Percentiles rank a stretch among this genome's conserved stretches.
Evolutionary conservation across 805 yeast genomes (phyloP).

Genomic region (Grigorovia jiainica): DNA sequence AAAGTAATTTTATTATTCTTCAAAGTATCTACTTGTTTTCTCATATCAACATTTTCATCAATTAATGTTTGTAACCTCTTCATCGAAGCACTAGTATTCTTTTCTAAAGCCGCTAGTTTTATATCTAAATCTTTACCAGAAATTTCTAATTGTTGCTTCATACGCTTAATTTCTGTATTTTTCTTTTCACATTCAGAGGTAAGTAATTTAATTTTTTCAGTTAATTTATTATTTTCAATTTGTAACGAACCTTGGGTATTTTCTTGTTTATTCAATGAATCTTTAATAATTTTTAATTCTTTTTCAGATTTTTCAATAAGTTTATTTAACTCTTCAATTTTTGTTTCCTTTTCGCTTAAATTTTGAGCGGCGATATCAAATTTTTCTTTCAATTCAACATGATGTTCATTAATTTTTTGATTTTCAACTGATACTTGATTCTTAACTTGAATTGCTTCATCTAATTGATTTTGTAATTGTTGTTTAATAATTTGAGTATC

Average conservation of each 20-base stretch:
- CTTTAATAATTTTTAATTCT: slow-evolving; percentile 44
- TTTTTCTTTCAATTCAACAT: slow-evolving; percentile 11
- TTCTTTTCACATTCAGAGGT: slow-evolving; percentile 15
- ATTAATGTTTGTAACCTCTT: slow-evolving; percentile 31
- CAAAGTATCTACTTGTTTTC: slow-evolving; percentile 31
- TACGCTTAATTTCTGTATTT: slow-evolving; percentile 26
- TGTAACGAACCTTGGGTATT: slow-evolving; percentile 1
- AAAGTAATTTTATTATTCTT: slow-evolving; percentile 31
- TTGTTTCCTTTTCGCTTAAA: slow-evolving; percentile 17
- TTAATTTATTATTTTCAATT: slow-evolving; percentile 5
- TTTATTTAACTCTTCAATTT: slow-evolving; percentile 13
- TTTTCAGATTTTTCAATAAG: slow-evolving; percentile 34
- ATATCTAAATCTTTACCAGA: slow-evolving; percentile 30
- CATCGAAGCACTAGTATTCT: slow-evolving; percentile 29
- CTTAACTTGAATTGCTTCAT: slow-evolving; percentile 11
- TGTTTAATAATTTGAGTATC: slow-evolving; percentile 35
- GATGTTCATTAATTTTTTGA: slow-evolving; percentile 13
- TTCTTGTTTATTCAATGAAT: background rate
- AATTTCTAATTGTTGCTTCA: slow-evolving; percentile 24
- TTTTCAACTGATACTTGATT: slow-evolving; percentile 23
- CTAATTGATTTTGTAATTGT: slow-evolving; percentile 20
- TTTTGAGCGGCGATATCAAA: slow-evolving; percentile 15
- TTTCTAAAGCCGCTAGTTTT: slow-evolving; percentile 28
- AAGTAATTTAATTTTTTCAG: slow-evolving; percentile 8
- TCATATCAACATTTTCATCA: slow-evolving; percentile 37